Percentiles rank a stretch among this genome's conserved stretches.
phyloP scores from a whole-genome alignment of 352 stramenopile species.

The Globisporangium heterothallicum region DNA sequence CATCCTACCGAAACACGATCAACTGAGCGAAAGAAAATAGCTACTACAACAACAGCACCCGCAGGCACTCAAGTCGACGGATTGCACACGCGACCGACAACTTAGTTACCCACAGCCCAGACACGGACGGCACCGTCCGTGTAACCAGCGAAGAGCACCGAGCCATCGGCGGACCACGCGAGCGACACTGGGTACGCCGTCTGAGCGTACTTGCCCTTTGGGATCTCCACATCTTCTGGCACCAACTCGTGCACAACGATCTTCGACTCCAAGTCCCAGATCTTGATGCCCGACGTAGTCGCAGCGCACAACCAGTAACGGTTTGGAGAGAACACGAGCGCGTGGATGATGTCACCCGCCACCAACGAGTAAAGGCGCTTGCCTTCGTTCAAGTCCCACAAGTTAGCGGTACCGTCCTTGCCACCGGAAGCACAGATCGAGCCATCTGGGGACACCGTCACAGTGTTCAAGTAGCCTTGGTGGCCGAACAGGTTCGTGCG shows the following conservation, averaged over 20 bases:
- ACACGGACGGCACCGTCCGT: slow-evolving; percentile 98
- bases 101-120: slow-evolving; percentile 89
- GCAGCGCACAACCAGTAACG: slow-evolving; percentile 99
- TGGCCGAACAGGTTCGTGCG: slow-evolving; percentile 99
- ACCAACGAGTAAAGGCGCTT: slow-evolving; percentile 99
- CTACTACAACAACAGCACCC: slow-evolving; percentile 8
- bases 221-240: slow-evolving; percentile 84
- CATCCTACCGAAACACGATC: no score
- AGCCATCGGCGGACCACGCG: slow-evolving; percentile 97
- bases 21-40: not conserved
- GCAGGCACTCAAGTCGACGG: not conserved
- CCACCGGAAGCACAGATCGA: slow-evolving; percentile 98
- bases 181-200: slow-evolving; percentile 96
- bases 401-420: slow-evolving; percentile 99
- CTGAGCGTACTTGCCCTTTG: slow-evolving; percentile 92
- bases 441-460: slow-evolving; percentile 99
- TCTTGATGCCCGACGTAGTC: slow-evolving; percentile 99
- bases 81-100: not conserved
- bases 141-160: slow-evolving; percentile 99
- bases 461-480: slow-evolving; percentile 99
- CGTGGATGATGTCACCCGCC: slow-evolving; percentile 95
- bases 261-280: slow-evolving; percentile 99
- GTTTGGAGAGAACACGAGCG: slow-evolving; percentile 99
- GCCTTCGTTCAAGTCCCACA: slow-evolving; percentile 99
- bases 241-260: slow-evolving; percentile 96